Evolutionary conservation across 1,139 yeast species (phyloP).

Genomic region (Komagataea norvegica): DNA sequence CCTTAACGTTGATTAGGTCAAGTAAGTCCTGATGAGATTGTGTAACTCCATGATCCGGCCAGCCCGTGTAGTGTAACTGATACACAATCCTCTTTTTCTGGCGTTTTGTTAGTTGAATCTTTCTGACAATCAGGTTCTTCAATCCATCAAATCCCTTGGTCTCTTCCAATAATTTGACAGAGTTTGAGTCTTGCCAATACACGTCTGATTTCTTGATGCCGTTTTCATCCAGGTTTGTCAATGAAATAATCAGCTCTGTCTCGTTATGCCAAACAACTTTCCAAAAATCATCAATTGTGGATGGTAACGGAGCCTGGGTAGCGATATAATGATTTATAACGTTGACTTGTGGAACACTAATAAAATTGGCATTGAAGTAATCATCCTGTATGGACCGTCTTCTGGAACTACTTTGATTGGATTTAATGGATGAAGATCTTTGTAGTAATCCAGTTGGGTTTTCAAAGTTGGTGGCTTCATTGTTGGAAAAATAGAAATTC

Average conservation of each 20-base stretch:
- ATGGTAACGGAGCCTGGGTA: constrained; percentile 79
- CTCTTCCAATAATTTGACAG: constrained; percentile 28
- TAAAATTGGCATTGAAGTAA: constrained; percentile 61
- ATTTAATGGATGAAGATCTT: constrained; percentile 5
- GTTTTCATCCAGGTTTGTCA: constrained; percentile 54
- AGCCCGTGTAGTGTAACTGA: constrained; percentile 66
- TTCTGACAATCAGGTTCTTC: constrained; percentile 31
- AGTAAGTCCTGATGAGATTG: constrained; percentile 44
- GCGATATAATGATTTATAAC: constrained; percentile 55
- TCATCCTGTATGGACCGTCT: constrained; percentile 29
- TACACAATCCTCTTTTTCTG: constrained; percentile 33
- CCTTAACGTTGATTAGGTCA: constrained; percentile 48
- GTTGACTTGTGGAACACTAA: constrained; percentile 36
- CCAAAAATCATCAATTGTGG: constrained; percentile 82
- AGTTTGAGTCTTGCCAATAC: constrained; percentile 43
- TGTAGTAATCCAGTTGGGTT: constrained; percentile 1
- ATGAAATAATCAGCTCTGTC: constrained; percentile 61
- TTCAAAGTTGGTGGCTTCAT: too few species aligned
- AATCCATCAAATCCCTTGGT: constrained; percentile 28
- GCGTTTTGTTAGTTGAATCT: constrained; percentile 25
- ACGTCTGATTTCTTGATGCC: constrained; percentile 51
- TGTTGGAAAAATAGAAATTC: too few species aligned
- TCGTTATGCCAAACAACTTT: constrained; percentile 59
- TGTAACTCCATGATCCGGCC: constrained; percentile 85
- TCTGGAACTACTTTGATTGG: constrained; percentile 7